Evolutionary conservation across 2,329 filamentous ascomycete genomes (phyloP).

Genomic region (Taxawa tesnikishii): DNA sequence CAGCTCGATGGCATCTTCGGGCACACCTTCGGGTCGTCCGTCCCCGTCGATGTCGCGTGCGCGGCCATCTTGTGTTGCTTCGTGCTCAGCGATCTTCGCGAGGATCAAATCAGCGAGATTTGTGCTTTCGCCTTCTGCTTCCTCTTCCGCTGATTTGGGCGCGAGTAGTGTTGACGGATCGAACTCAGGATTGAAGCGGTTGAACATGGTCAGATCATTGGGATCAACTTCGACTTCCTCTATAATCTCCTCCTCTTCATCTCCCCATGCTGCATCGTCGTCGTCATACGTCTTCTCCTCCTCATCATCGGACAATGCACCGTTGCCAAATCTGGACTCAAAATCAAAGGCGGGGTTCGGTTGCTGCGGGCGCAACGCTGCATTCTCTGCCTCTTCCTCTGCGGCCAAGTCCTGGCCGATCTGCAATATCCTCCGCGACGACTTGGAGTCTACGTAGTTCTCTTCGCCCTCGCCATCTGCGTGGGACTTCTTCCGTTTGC

Average conservation of each 20-base stretch:
- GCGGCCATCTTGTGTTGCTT: conserved; percentile 47
- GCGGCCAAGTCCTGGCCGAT: conserved; percentile 82
- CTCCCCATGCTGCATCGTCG: conserved; percentile 58
- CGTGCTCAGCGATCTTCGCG: conserved; percentile 85
- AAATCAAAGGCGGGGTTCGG: conserved; percentile 63
- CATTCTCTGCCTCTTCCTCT: conserved; percentile 53
- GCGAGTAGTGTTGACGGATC: conserved; percentile 60
- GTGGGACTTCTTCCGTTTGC: conserved; percentile 50
- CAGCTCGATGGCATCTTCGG: conserved; percentile 74
- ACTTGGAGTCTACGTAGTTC: conserved; percentile 73
- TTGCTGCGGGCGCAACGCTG: conserved; percentile 25
- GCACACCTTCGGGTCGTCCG: too few relatives aligned
- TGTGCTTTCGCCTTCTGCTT: conserved; percentile 39
- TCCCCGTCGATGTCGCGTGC: conserved; percentile 37
- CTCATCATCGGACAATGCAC: conserved; percentile 23
- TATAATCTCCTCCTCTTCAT: conserved; percentile 56
- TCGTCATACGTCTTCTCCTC: conserved; percentile 35
- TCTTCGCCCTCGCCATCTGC: conserved; percentile 48
- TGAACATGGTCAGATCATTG: conserved; percentile 78
- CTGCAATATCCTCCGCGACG: conserved; percentile 76
- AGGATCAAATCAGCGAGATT: conserved; percentile 90
- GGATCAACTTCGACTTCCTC: conserved; percentile 69
- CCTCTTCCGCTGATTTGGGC: conserved; percentile 43
- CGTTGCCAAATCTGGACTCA: conserved; percentile 50
- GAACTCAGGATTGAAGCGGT: conserved; percentile 70